Evolutionary conservation across 805 yeast species (phyloP).

Genomic region (Pichia pseudocactophila): DNA sequence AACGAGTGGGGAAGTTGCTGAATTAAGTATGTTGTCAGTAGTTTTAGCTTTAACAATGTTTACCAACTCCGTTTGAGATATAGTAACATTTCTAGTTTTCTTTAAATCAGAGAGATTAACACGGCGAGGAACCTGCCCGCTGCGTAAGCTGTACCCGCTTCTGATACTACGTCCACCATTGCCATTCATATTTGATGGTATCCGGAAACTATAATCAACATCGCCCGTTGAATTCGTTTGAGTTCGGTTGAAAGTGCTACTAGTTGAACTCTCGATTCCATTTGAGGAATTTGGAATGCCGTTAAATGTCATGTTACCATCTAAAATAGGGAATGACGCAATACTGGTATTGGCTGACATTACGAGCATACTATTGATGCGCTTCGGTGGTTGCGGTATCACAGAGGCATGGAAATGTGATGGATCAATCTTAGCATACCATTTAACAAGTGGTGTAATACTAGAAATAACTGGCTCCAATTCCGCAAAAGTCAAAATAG

Average conservation of each 20-base stretch:
- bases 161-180: slow-evolving; percentile 1
- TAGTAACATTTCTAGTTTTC: not conserved
- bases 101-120: slow-evolving; percentile 4
- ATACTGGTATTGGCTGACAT: slow-evolving; percentile 10
- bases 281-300: not conserved
- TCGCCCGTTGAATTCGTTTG: not conserved
- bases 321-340: slow-evolving; percentile 2
- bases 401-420: not conserved
- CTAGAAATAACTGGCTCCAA: not conserved
- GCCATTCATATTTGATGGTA: not conserved
- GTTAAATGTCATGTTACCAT: not conserved
- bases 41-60: not conserved
- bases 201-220: not conserved
- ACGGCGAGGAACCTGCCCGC: slow-evolving; percentile 3
- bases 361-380: not conserved
- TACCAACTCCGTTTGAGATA: not conserved
- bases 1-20: slow-evolving; percentile 1
- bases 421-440: slow-evolving; percentile 4
- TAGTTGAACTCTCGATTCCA: not conserved
- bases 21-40: not conserved
- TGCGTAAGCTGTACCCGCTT: slow-evolving; percentile 3
- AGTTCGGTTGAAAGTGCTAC: not conserved
- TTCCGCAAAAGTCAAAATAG: slow-evolving; percentile 1
- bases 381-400: slow-evolving; percentile 1
- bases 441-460: not conserved